Percentiles rank a stretch among this genome's conserved stretches.
Conservation (phyloP, 1,284 basidiomycete genomes). For the Leccinum huronense region DNA sequence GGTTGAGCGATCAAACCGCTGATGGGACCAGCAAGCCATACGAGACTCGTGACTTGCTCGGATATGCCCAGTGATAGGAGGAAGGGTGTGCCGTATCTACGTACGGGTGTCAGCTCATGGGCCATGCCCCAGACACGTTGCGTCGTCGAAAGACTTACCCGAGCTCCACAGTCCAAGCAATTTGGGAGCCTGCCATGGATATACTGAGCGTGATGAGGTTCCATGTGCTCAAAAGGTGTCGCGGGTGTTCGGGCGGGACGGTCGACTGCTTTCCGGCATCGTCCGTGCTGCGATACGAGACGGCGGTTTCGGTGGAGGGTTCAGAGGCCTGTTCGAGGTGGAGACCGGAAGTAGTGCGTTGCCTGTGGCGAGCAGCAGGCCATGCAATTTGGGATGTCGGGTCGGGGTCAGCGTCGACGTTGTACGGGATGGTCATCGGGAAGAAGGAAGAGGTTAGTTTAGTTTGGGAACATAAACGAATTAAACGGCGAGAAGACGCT, state of each 20-base stretch:
- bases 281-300: constrained; percentile 27
- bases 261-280: constrained; percentile 26
- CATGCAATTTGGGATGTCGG: constrained; percentile 74
- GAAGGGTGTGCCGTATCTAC: constrained; percentile 92
- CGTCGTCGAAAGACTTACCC: constrained; percentile 51
- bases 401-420: constrained; percentile 60
- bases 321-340: constrained; percentile 25
- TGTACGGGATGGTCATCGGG: constrained; percentile 52
- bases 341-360: constrained; percentile 27
- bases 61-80: constrained; percentile 85
- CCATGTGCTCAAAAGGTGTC: constrained; percentile 58
- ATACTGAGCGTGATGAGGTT: constrained; percentile 75
- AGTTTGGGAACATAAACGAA: constrained; percentile 21
- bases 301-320: constrained; percentile 18
- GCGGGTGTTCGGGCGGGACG: constrained; percentile 23
- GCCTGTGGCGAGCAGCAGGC: constrained; percentile 54
- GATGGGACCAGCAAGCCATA: constrained; percentile 96
- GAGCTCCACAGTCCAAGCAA: constrained; percentile 89
- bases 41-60: constrained; percentile 88
- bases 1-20: constrained; percentile 94
- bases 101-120: constrained; percentile 22
- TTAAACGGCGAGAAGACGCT: constrained; percentile 1
- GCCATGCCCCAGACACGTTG: constrained; percentile 12
- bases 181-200: constrained; percentile 90
- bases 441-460: background rate